These are phyloP conservation scores for Aspergillus felis DNA, from an alignment of 2,329 filamentous ascomycete species.

Conservation along the genomic window DNA sequence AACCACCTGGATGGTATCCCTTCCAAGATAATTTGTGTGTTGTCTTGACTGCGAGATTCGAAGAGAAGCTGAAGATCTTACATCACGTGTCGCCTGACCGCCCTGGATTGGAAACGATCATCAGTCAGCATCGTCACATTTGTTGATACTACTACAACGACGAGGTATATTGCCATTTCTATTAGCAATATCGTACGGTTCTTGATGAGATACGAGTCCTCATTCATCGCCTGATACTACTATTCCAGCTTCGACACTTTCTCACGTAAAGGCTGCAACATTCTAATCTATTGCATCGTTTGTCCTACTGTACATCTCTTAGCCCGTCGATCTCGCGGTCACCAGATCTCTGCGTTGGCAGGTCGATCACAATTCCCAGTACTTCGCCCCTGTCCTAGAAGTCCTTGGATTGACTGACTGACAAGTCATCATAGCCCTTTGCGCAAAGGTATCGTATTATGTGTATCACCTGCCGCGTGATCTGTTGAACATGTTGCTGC, in stretches of 20 bases:
- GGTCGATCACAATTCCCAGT: constrained; percentile 19
- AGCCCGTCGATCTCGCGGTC: constrained; percentile 29
- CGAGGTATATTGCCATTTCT: not conserved
- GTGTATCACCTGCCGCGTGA: not conserved
- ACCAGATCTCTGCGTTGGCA: constrained; percentile 37
- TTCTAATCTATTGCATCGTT: not conserved
- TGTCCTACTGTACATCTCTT: not conserved
- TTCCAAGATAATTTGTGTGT: not conserved
- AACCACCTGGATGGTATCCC: not conserved
- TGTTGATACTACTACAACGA: not conserved
- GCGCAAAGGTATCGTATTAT: not conserved
- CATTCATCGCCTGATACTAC: not conserved
- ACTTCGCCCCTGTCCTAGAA: constrained; percentile 6
- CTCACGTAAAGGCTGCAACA: not conserved
- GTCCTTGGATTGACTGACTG: constrained; percentile 4
- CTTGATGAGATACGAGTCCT: not conserved
- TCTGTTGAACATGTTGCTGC: not conserved
- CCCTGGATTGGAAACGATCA: not conserved
- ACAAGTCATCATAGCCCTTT: constrained; percentile 14
- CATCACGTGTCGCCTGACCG: not conserved
- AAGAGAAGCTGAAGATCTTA: not conserved
- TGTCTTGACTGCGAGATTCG: not conserved
- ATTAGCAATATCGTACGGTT: not conserved
- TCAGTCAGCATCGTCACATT: not conserved
- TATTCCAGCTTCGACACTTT: not conserved